Evolutionary conservation across 495 filamentous ascomycete species (phyloP).

Genomic region (Talaromyces wortmannii): DNA sequence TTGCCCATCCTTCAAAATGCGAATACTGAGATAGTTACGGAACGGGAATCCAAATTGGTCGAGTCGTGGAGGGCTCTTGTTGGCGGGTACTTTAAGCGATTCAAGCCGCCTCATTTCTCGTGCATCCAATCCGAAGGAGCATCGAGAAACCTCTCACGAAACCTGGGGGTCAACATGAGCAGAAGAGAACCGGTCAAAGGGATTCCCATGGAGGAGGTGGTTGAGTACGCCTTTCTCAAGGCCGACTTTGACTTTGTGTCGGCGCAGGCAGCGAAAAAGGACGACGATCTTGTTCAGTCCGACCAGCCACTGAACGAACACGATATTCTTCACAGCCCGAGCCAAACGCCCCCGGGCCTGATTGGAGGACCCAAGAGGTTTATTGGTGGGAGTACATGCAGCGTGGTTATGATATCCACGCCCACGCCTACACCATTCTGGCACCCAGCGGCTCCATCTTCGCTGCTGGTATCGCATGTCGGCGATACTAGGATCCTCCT

Average conservation of each 20-base stretch:
- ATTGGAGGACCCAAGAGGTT: slow-evolving; percentile 73
- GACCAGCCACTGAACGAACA: slow-evolving; percentile 74
- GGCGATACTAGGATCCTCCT: slow-evolving; percentile 89
- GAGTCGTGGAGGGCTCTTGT: slow-evolving; percentile 75
- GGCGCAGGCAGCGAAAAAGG: slow-evolving; percentile 68
- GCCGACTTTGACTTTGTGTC: slow-evolving; percentile 90
- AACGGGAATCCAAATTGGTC: slow-evolving; percentile 62
- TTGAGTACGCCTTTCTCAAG: slow-evolving; percentile 87
- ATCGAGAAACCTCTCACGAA: slow-evolving; percentile 3
- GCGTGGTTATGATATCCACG: slow-evolving; percentile 82
- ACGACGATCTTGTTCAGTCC: slow-evolving; percentile 59
- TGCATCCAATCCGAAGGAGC: slow-evolving; percentile 1
- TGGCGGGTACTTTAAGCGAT: slow-evolving; percentile 89
- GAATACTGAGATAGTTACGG: slow-evolving; percentile 24
- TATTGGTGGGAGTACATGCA: slow-evolving; percentile 86
- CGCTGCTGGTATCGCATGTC: slow-evolving; percentile 81
- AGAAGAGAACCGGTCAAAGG: slow-evolving; percentile 4
- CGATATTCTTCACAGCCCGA: slow-evolving; percentile 65
- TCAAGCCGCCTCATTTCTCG: slow-evolving; percentile 64
- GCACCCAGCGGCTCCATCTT: slow-evolving; percentile 79
- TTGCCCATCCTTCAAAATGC: slow-evolving; percentile 34
- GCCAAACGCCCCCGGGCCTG: slow-evolving; percentile 41
- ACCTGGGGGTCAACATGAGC: not conserved
- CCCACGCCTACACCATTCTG: slow-evolving; percentile 89
- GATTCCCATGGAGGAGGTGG: slow-evolving; percentile 40